phyloP scores from a whole-genome alignment of 2,329 filamentous ascomycete species.

The Geosmithia putterillii region DNA sequence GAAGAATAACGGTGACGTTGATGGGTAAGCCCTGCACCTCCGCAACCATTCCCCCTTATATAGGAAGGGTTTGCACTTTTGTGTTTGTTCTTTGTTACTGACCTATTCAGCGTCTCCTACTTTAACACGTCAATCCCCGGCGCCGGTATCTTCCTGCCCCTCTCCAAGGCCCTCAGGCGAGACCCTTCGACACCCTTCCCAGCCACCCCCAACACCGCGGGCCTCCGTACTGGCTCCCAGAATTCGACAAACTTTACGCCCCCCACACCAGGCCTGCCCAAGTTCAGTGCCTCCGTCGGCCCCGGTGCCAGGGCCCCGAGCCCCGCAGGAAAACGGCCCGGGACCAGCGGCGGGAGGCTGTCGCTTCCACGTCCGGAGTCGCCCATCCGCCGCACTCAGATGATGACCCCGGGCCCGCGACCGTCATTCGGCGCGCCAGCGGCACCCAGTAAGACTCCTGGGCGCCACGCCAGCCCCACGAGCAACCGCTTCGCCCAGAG shows the following conservation, averaged over 20 bases:
- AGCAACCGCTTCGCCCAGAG: slow-evolving; percentile 49
- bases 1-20: slow-evolving; percentile 94
- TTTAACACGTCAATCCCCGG: slow-evolving; percentile 69
- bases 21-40: slow-evolving; percentile 56
- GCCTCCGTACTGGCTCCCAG: slow-evolving; percentile 40
- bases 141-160: slow-evolving; percentile 85
- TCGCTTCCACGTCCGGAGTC: slow-evolving; percentile 85
- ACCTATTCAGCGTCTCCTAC: slow-evolving; percentile 48
- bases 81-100: background rate
- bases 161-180: slow-evolving; percentile 65
- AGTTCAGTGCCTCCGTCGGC: slow-evolving; percentile 83
- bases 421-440: slow-evolving; percentile 44
- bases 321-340: slow-evolving; percentile 56
- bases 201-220: slow-evolving; percentile 49
- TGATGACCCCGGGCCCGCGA: slow-evolving; percentile 47
- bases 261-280: slow-evolving; percentile 53
- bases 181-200: slow-evolving; percentile 44
- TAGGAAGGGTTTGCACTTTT: background rate
- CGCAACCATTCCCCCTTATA: background rate
- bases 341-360: slow-evolving; percentile 50
- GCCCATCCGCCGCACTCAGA: slow-evolving; percentile 53
- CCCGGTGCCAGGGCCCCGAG: slow-evolving; percentile 56
- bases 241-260: slow-evolving; percentile 50
- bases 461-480: slow-evolving; percentile 29
- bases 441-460: slow-evolving; percentile 15